Percentiles rank a stretch among this genome's conserved stretches.
These are phyloP conservation scores for Gentiana macrophylla DNA, from an alignment of 257 asterid genomes.

Conservation along the genomic window DNA sequence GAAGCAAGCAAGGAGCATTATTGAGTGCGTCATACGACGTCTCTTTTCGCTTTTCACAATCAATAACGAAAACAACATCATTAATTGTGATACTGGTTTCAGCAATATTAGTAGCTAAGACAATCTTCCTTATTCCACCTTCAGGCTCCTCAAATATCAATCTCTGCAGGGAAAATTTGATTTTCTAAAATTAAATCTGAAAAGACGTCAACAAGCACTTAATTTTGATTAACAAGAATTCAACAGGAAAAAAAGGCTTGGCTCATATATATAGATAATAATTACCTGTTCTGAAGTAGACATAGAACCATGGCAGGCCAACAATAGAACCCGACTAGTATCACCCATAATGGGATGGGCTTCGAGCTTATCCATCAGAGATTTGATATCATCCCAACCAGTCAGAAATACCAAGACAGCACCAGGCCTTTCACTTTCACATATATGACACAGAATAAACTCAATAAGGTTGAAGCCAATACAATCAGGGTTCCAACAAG, in stretches of 20 bases:
- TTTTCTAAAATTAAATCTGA: too few relatives aligned
- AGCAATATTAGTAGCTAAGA: slow-evolving; percentile 88
- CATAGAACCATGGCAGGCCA: slow-evolving; percentile 98
- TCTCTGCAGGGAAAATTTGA: slow-evolving; percentile 33
- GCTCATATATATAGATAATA: neutral
- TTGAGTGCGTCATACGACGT: slow-evolving; percentile 89
- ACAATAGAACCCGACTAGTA: slow-evolving; percentile 50
- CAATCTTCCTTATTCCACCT: slow-evolving; percentile 79
- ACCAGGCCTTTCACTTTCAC: slow-evolving; percentile 61
- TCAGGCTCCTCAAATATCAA: slow-evolving; percentile 70
- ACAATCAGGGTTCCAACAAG: slow-evolving; percentile 92
- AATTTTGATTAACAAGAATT: too few relatives aligned
- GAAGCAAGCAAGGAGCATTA: slow-evolving; percentile 95
- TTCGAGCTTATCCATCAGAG: slow-evolving; percentile 78
- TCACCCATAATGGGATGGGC: slow-evolving; percentile 75
- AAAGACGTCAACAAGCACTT: too few relatives aligned
- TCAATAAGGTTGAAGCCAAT: slow-evolving; percentile 76
- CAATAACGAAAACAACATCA: slow-evolving; percentile 76
- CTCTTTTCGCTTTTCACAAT: slow-evolving; percentile 87
- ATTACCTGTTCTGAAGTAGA: slow-evolving; percentile 86
- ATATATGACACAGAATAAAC: slow-evolving; percentile 56
- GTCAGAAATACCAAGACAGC: slow-evolving; percentile 92
- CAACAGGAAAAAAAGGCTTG: neutral
- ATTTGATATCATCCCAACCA: slow-evolving; percentile 91
- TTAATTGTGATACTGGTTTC: slow-evolving; percentile 94